These are phyloP conservation scores for Cyclostephanos invisitatus DNA, from an alignment of 108 stramenopile species.

Conservation along the genomic window DNA sequence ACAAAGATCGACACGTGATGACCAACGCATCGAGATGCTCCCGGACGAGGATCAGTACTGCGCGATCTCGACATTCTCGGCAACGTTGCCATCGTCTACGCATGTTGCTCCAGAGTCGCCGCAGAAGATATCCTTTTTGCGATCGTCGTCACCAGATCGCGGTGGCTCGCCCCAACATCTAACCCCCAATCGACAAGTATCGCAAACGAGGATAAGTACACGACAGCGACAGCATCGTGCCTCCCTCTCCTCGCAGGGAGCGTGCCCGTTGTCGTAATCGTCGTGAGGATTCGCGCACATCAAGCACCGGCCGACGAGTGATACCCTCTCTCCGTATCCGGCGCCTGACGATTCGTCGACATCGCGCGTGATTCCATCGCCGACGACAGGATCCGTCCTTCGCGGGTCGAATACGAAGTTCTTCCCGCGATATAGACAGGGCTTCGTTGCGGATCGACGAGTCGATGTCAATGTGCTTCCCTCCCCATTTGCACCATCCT, in stretches of 20 bases:
- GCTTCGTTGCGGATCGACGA: neutral
- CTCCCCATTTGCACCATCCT: neutral
- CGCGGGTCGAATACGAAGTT: slow-evolving; percentile 93
- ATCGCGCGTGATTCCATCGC: slow-evolving; percentile 53
- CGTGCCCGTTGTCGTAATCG: slow-evolving; percentile 88
- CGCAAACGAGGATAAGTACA: slow-evolving; percentile 76
- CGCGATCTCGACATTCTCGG: slow-evolving; percentile 42
- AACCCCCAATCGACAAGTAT: slow-evolving; percentile 60
- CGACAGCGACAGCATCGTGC: slow-evolving; percentile 84
- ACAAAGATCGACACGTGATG: slow-evolving; percentile 24
- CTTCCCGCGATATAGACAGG: slow-evolving; percentile 70
- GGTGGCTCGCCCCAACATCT: slow-evolving; percentile 58
- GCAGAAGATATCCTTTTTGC: slow-evolving; percentile 56
- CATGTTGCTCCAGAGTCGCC: slow-evolving; percentile 55
- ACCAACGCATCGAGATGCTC: slow-evolving; percentile 24
- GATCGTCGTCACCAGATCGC: slow-evolving; percentile 3
- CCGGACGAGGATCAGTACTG: slow-evolving; percentile 27
- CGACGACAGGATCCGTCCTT: slow-evolving; percentile 49
- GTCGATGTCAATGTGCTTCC: neutral
- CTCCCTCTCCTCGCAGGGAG: slow-evolving; percentile 72
- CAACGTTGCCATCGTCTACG: slow-evolving; percentile 67
- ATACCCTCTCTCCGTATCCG: slow-evolving; percentile 13
- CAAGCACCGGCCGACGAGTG: slow-evolving; percentile 63
- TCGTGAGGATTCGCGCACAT: slow-evolving; percentile 70
- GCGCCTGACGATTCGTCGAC: slow-evolving; percentile 1